Evolutionary conservation across 1,284 basidiomycete genomes (phyloP), one percentile per base, ranked within the genome.

Genomic region (Cutaneotrichosporon sp.): DNA sequence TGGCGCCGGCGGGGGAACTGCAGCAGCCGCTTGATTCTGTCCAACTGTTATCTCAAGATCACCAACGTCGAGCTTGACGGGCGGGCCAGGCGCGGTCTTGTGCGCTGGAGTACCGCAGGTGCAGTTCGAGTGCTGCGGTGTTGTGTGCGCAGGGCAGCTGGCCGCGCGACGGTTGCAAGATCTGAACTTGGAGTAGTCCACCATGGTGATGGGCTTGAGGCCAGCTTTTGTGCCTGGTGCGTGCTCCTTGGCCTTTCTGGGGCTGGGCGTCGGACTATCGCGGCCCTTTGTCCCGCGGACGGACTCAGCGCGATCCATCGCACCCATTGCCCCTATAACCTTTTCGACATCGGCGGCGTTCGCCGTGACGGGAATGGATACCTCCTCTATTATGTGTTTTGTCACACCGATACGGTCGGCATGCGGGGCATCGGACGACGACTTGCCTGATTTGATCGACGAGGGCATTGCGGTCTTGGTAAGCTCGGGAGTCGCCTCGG

Each of bases 21-120:
- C 8, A 30, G 41, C 22, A 42, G 41, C 22, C 5, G n/a, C 42
- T 22, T 23, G 26, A 8, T 14, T 3, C 14, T 26, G n/a, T 14
- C 26, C 37, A 14, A 48, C 38, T 21, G 46, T 48, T 14, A 48
- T 39, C 15, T 48, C 37, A 23, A 48, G n/a, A 17, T 14, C 37
- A 15, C 38, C 46, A 18, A 40, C 17, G 20, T 39, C 37, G 46
- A 48, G 22, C 37, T 33, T 40, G 39, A 49, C 39, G 3, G 47
- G 46, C 35, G 45, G n/a, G 4, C 45, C 45, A 2, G 45, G 45
- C 18, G 43, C 33, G 30, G 43, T 45, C 33, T 45, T 34, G 18
- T 34, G 33, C 17, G 43, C 30, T 4, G 43, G 43, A 30, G 43
- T 45, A 2, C 4, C 21, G 2, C 20, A 14, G 13, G 4, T 41